Conservation (phyloP, 2,329 filamentous ascomycete genomes). For the Alternaria gaisen region DNA sequence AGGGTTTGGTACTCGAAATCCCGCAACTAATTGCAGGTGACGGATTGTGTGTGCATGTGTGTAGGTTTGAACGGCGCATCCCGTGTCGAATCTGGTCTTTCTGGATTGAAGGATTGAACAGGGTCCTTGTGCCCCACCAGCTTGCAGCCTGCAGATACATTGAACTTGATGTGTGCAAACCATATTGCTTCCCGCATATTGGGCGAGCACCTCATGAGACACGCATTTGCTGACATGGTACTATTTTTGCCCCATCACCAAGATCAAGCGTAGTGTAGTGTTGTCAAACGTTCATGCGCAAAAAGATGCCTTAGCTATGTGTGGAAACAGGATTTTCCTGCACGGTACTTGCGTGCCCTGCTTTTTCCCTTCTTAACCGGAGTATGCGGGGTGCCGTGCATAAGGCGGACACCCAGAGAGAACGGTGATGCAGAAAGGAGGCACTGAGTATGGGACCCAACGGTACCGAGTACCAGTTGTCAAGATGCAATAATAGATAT, state of each 20-base stretch:
- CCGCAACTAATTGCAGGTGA: not conserved
- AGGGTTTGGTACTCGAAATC: not conserved
- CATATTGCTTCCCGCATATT: not conserved
- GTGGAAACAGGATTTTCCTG: slow-evolving; percentile 1
- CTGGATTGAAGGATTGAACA: not conserved
- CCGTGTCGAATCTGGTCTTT: not conserved
- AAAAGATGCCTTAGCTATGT: not conserved
- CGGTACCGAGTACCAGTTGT: not conserved
- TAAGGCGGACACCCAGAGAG: not conserved
- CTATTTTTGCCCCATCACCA: not conserved
- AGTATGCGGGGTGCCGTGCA: slow-evolving; percentile 5
- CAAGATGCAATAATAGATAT: not conserved
- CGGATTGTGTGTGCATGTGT: not conserved
- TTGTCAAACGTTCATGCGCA: not conserved
- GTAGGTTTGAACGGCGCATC: slow-evolving; percentile 2
- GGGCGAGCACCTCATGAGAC: slow-evolving; percentile 4
- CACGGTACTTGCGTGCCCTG: not conserved
- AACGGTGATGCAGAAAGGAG: not conserved
- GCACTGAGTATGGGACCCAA: not conserved
- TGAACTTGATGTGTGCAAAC: slow-evolving; percentile 1
- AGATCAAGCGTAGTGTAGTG: not conserved
- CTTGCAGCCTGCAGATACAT: slow-evolving; percentile 1
- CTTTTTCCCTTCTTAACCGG: slow-evolving; percentile 1
- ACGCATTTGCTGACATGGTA: slow-evolving; percentile 1
- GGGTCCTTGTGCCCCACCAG: slow-evolving; percentile 1